Evolutionary conservation across 2,329 filamentous ascomycete genomes (phyloP).

Genomic region (Beauveria rudraprayagi): DNA sequence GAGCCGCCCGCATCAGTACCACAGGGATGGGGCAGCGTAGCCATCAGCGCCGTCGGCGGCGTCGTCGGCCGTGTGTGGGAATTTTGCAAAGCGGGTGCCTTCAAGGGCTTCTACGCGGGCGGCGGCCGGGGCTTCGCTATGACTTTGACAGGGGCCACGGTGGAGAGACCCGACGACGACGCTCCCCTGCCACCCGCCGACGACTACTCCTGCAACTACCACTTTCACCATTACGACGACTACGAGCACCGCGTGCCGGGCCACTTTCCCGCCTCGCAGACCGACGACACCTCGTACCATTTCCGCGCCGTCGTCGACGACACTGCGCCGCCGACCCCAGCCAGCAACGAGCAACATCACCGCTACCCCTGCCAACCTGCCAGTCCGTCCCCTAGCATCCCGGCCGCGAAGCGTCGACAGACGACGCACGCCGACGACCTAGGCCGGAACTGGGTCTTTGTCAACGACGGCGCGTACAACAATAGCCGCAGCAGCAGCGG

Average conservation of each 20-base stretch:
- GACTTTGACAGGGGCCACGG: constrained; percentile 12
- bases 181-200: constrained; percentile 9
- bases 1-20: constrained; percentile 21
- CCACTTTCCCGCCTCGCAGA: constrained; percentile 26
- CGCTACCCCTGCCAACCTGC: constrained; percentile 13
- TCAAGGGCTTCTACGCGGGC: constrained; percentile 80
- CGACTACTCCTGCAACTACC: constrained; percentile 13
- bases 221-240: constrained; percentile 18
- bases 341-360: constrained; percentile 17
- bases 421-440: constrained; percentile 48
- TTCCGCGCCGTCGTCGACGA: not conserved
- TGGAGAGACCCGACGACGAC: constrained; percentile 21
- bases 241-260: constrained; percentile 21
- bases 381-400: constrained; percentile 34
- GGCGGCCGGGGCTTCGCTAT: constrained; percentile 66
- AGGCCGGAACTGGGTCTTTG: constrained; percentile 63
- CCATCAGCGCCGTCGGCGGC: constrained; percentile 47
- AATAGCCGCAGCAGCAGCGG: constrained; percentile 11
- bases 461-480: constrained; percentile 34
- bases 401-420: constrained; percentile 46
- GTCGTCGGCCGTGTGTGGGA: constrained; percentile 67
- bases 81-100: constrained; percentile 68
- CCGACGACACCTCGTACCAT: constrained; percentile 15
- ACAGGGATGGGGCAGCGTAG: constrained; percentile 47
- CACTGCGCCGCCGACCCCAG: constrained; percentile 12